These are phyloP conservation scores for Solanum sparsipilum DNA, from an alignment of 257 asterid genomes.

Conservation along the genomic window DNA sequence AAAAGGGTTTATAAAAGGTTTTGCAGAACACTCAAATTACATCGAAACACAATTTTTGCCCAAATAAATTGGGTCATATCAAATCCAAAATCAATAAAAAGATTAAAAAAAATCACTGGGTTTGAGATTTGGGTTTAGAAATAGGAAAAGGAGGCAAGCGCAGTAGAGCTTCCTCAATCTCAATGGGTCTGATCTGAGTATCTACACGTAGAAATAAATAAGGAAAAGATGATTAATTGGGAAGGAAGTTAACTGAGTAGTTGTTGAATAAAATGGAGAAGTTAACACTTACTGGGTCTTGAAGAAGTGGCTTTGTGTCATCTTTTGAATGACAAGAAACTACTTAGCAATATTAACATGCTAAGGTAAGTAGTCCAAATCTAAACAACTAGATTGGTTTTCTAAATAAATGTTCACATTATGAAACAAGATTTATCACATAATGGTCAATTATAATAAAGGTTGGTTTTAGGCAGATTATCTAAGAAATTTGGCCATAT, in stretches of 20 bases:
- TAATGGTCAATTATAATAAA: no score
- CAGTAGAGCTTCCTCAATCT: conserved; percentile 79
- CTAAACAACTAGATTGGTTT: no score
- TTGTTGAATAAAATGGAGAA: background rate
- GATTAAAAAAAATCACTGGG: background rate
- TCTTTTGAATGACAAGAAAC: conserved; percentile 21
- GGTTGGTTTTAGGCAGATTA: no score
- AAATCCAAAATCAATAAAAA: background rate
- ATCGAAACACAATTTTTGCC: background rate
- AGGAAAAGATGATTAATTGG: background rate
- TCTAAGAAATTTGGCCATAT: no score
- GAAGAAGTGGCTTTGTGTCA: conserved; percentile 71
- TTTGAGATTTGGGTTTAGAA: conserved; percentile 4
- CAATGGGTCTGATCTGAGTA: conserved; percentile 82
- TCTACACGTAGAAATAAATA: conserved; percentile 16
- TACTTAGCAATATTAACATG: no score
- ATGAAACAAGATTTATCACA: no score
- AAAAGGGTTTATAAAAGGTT: background rate
- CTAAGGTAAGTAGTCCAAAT: no score
- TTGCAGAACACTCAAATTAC: background rate
- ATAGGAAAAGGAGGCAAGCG: conserved; percentile 66
- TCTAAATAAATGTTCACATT: no score
- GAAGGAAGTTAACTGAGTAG: background rate
- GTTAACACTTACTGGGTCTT: conserved; percentile 46
- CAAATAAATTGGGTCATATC: background rate